Base-by-base conservation (phyloP, 495 filamentous ascomycete species). In the Pseudomonodictys pantanalensis region DNA sequence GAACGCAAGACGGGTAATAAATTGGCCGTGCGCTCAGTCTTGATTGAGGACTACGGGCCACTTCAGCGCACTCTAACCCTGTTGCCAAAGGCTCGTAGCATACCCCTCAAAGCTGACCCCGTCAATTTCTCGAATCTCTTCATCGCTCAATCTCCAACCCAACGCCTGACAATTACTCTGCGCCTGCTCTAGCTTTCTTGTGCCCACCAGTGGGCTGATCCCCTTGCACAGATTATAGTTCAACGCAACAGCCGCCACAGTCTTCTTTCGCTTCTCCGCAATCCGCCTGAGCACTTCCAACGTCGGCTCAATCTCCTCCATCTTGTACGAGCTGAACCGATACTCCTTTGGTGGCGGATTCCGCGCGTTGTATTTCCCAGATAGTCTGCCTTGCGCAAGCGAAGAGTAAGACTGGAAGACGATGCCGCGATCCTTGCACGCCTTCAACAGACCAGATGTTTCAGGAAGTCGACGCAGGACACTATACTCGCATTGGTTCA, bases 221-320 rank as follows among this genome's bases (percentile, higher is more conserved):
- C 65, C 67, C 20, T 67, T 67, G 30, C 41, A 70, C 38, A 78
- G 65, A 25, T 72, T 73, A 43, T 75, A 79, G 35, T 78, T 78
- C 22, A 77, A 52, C 35, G 75, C 75, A 4, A 77, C 72, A 7
- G 71, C 72, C 0, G 75, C 57, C 7, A 73, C 58, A 25, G 58
- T 50, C 7, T 71, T 67, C 0, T 56, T 65, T 8, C 57, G 62
- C 52, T 70, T 65, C 29, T 68, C 17, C 7, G 58, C 68, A 42
- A 71, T 68, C 44, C 62, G 48, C 64, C 71, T 62, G 61, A 76
- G 44, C 15, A 64, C 58, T 15, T 44, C 59, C 48, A 75, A 67
- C 45, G 73, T 73, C 52, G 75, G 74, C 42, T 78, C 70, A 41
- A 69, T 53, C 9, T 69, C 32, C 61, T 70, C 67, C 24, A 71